Conservation (phyloP, 2,329 filamentous ascomycete genomes). For the Lecanicillium sp. region DNA sequence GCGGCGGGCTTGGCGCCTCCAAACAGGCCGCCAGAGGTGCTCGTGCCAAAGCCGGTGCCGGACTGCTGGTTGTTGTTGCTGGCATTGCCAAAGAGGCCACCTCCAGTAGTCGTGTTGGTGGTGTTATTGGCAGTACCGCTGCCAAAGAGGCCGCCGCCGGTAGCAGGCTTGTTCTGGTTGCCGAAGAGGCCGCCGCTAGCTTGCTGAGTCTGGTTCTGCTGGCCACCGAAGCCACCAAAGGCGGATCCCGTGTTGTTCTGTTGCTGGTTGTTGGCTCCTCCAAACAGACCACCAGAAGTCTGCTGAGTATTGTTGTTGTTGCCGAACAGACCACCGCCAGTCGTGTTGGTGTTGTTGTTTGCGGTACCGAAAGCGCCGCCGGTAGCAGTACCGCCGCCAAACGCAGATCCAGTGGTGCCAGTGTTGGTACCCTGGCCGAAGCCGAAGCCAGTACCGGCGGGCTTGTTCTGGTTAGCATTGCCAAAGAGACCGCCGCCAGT, state of each 20-base stretch:
- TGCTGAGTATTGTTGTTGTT: constrained; percentile 2
- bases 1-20: constrained; percentile 29
- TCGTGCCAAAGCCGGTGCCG: constrained; percentile 6
- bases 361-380: constrained; percentile 33
- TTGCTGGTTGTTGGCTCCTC: constrained; percentile 28
- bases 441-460: constrained; percentile 31
- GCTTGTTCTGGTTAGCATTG: constrained; percentile 32
- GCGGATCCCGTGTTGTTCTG: constrained; percentile 20
- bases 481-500: constrained; percentile 39
- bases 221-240: constrained; percentile 33
- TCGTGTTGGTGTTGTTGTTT: constrained; percentile 14
- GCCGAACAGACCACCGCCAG: constrained; percentile 31
- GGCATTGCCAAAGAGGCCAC: constrained; percentile 27
- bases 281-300: constrained; percentile 31
- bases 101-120: constrained; percentile 26
- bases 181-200: constrained; percentile 40
- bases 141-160: constrained; percentile 26
- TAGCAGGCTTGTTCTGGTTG: constrained; percentile 30
- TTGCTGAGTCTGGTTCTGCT: constrained; percentile 26
- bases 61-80: constrained; percentile 25
- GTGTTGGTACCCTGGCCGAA: constrained; percentile 37
- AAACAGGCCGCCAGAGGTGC: constrained; percentile 32
- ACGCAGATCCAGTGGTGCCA: constrained; percentile 20
- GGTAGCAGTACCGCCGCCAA: constrained; percentile 23
- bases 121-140: constrained; percentile 22